A percentile compares a stretch with the other conserved stretches of the same genome.
phyloP scores from a whole-genome alignment of 768 basidiomycete genomes.

The Russula emetica region DNA sequence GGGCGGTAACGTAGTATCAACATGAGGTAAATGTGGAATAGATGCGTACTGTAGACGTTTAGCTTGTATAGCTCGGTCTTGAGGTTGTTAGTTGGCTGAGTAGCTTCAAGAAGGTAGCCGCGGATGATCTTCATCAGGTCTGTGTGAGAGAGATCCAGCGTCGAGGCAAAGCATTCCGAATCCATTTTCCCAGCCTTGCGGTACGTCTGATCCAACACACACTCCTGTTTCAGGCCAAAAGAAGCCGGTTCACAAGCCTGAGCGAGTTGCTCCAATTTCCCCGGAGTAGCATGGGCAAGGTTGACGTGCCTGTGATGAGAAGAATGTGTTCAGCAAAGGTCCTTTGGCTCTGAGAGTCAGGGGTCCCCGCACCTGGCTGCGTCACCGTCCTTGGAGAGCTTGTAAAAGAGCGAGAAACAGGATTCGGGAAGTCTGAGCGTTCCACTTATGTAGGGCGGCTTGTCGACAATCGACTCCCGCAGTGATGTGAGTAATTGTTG shows the following conservation, averaged over 20 bases:
- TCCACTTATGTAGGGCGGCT: slow-evolving; percentile 17
- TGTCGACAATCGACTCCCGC: slow-evolving; percentile 13
- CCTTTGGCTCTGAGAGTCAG: neutral
- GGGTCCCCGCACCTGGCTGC: slow-evolving; percentile 25
- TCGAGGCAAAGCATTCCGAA: neutral
- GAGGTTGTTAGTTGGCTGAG: neutral
- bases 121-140: neutral
- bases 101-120: slow-evolving; percentile 5
- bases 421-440: neutral
- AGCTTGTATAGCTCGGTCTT: neutral
- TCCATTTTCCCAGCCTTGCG: slow-evolving; percentile 9
- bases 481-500: neutral
- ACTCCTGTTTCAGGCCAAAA: neutral
- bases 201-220: neutral
- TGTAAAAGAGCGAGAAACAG: neutral
- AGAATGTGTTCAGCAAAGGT: neutral
- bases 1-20: neutral
- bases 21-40: neutral
- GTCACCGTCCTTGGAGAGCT: neutral
- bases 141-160: neutral
- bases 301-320: neutral
- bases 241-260: slow-evolving; percentile 1
- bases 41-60: neutral
- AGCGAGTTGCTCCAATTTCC: neutral
- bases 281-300: neutral